A percentile compares a stretch with the other conserved stretches of the same genome.
Evolutionary conservation across 495 filamentous ascomycete genomes (phyloP).

Genomic region (Penicillium atrosanguineum): DNA sequence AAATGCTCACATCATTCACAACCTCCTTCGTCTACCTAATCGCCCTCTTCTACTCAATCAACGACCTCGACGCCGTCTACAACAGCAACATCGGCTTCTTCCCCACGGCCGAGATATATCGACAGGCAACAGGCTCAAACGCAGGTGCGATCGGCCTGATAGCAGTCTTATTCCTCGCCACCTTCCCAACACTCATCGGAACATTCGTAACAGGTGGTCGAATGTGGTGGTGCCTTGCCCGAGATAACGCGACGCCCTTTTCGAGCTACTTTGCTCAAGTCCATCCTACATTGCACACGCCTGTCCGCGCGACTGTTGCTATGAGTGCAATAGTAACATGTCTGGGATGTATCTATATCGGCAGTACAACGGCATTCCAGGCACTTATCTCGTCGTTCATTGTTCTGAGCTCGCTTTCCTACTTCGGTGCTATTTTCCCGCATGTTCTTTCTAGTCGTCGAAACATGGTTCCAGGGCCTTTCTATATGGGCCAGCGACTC

Average conservation of each 20-base stretch:
- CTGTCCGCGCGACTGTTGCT: slow-evolving; percentile 57
- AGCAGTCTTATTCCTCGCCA: slow-evolving; percentile 48
- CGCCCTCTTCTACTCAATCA: slow-evolving; percentile 61
- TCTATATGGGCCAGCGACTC: slow-evolving; percentile 58
- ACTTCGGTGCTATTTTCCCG: slow-evolving; percentile 67
- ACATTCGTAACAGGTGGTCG: slow-evolving; percentile 67
- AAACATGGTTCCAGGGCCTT: slow-evolving; percentile 66
- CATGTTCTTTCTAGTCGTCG: slow-evolving; percentile 61
- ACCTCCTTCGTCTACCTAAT: slow-evolving; percentile 38
- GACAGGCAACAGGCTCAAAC: slow-evolving; percentile 62
- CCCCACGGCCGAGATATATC: slow-evolving; percentile 71
- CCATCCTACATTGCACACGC: slow-evolving; percentile 48
- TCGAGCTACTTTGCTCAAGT: slow-evolving; percentile 33
- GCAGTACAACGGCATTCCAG: slow-evolving; percentile 65
- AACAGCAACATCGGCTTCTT: slow-evolving; percentile 53
- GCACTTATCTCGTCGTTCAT: slow-evolving; percentile 73
- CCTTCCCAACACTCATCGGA: slow-evolving; percentile 58
- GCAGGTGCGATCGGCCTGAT: slow-evolving; percentile 63
- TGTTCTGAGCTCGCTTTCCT: slow-evolving; percentile 69
- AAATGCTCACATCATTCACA: slow-evolving; percentile 57
- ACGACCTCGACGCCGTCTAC: slow-evolving; percentile 57
- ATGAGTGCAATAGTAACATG: slow-evolving; percentile 59
- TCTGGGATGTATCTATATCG: slow-evolving; percentile 68
- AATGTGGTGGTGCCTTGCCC: slow-evolving; percentile 73
- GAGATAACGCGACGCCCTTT: slow-evolving; percentile 57